Base-by-base conservation (phyloP, 2,329 filamentous ascomycete genomes). In the Herpomyces periplanetae region DNA sequence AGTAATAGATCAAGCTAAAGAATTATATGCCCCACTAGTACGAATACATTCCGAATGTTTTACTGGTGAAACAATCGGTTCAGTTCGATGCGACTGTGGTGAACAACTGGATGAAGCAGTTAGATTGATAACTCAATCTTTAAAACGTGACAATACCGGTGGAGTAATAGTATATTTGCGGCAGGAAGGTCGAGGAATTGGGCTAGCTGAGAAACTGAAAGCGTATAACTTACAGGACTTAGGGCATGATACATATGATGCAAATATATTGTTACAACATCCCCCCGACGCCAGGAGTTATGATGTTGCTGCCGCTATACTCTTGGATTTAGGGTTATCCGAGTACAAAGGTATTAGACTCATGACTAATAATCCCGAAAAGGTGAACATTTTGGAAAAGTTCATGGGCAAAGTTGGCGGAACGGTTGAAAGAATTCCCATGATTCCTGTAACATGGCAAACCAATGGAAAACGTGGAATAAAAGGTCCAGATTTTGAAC, bases 11-110 rank as follows among this genome's bases (percentile, higher is more conserved):
- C 28, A 29, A 8, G 27, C 33, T 4, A 24, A 31, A 1, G 31
- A 34, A 3, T 28, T 33, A 3, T 34, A 37, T 6, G 39, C 62
- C 1, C 68, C 80, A 0, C 45, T 96, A 15, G 75, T 96, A 17
- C 54, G 80, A 22, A 96, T 96, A 33, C 80, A 96, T 38, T 85
- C 68, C 3, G 80, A 96, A 39, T 96, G 80, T 42, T 96, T 96
- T 39, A 96, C 80, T 0, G 80, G 80, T 23, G 80, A 96, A 45
- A 96, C 80, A 1, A 80, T 84, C 1, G 91, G 80, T 80, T 88
- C 73, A 4, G 75, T 80, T 13, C 59, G 80, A 11, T 96, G 80
- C 42, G 80, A 96, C 41, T 96, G 80, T 36, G 80, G 80, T 22
- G 80, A 96, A 41, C 80, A 96, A 37, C 50, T 96, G 2, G 80